A percentile compares a stretch with the other conserved stretches of the same genome.
phyloP scores from a whole-genome alignment of 495 filamentous ascomycete species.

The Jackrogersella minutella region DNA sequence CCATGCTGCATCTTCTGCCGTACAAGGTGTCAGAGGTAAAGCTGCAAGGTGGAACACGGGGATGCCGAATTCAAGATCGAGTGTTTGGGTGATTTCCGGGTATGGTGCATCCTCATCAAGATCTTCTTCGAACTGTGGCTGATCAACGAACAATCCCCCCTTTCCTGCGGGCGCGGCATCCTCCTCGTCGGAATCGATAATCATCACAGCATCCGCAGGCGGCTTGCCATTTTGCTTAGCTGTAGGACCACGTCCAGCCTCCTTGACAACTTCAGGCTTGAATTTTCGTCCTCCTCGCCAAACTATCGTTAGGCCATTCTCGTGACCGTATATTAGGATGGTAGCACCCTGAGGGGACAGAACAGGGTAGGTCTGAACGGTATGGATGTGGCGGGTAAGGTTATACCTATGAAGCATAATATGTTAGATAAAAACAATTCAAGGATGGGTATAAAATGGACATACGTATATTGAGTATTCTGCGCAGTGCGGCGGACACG shows the following conservation, averaged over 20 bases:
- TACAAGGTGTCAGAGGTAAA: conserved; percentile 58
- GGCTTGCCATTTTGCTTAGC: conserved; percentile 53
- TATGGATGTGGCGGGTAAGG: conserved; percentile 74
- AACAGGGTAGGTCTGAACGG: conserved; percentile 77
- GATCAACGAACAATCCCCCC: conserved; percentile 47
- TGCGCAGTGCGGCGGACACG: conserved; percentile 49
- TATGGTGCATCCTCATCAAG: conserved; percentile 52
- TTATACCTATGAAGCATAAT: conserved; percentile 67
- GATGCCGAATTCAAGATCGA: conserved; percentile 73
- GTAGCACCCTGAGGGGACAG: conserved; percentile 83
- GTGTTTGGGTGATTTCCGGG: conserved; percentile 66
- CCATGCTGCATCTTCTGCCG: conserved; percentile 58
- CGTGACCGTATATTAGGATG: conserved; percentile 82
- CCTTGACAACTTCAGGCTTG: conserved; percentile 51
- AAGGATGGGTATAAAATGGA: not conserved
- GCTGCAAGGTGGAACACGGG: conserved; percentile 67
- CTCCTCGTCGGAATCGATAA: conserved; percentile 84
- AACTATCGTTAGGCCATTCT: conserved; percentile 75
- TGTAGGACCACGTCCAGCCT: conserved; percentile 44
- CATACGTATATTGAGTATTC: conserved; percentile 49
- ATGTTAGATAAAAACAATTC: conserved; percentile 14
- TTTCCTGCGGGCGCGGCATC: conserved; percentile 36
- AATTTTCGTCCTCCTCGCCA: conserved; percentile 82
- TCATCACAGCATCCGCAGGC: conserved; percentile 70
- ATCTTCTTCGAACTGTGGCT: conserved; percentile 59